phyloP scores from a whole-genome alignment of 139 green algal species.

The Chlamydomonas eustigma region DNA sequence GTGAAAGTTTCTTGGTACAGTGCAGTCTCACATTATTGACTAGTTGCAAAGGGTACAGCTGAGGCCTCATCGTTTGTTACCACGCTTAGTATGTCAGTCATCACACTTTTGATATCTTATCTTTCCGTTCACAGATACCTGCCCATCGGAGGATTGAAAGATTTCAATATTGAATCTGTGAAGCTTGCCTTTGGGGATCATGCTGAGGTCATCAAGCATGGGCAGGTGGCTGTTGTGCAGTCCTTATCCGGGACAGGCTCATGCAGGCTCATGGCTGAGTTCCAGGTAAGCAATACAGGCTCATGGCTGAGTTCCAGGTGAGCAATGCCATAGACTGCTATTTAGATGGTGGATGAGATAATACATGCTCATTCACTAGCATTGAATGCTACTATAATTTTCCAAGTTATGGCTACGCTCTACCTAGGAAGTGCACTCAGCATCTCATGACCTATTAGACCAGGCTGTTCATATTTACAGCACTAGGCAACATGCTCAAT shows the following conservation, averaged over 20 bases:
- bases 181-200: constrained; percentile 83
- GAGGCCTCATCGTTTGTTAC: too few species aligned
- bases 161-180: constrained; percentile 68
- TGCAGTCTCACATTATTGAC: too few species aligned
- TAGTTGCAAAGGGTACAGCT: too few species aligned
- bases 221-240: constrained; percentile 72
- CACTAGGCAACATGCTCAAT: neutral
- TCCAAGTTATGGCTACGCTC: too few species aligned
- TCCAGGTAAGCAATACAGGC: constrained; percentile 76
- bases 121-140: constrained; percentile 57
- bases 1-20: too few species aligned
- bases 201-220: constrained; percentile 14
- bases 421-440: too few species aligned
- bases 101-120: neutral
- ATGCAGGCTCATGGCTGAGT: constrained; percentile 84
- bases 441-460: too few species aligned
- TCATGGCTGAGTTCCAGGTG: constrained; percentile 86
- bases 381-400: too few species aligned
- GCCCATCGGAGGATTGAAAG: constrained; percentile 72
- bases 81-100: neutral
- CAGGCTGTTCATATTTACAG: constrained; percentile 11
- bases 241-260: constrained; percentile 75
- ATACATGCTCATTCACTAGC: too few species aligned
- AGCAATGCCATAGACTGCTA: too few species aligned
- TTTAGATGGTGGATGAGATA: too few species aligned